Base-by-base conservation (phyloP, 1,139 yeast genomes). In the Barnettozyma hawaiiensis region DNA sequence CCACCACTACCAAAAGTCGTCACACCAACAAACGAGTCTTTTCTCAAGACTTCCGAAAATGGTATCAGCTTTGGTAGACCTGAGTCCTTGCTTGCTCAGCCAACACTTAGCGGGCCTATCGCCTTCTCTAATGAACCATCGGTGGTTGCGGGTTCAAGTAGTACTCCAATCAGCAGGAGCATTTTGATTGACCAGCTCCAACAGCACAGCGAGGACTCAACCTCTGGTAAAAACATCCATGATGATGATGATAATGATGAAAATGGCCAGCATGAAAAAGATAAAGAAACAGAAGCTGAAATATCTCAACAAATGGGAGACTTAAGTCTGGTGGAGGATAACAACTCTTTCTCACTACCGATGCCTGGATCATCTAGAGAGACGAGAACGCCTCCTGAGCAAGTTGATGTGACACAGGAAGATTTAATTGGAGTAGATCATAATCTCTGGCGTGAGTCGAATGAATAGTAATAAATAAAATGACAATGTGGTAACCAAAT, bases 261-360 rank as follows among this genome's bases (percentile, higher is more conserved):
- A 18, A 12, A 31, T 31, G n/a, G 4, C 7, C 19, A 31, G 21
- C 18, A 16, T 5, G 24, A 33, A 18, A 16, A 27, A 18, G 21
- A 27, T 14, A 15, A 19, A 10, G 35, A 16, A 16, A 18, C 19
- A 12, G 15, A 19, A 34, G 37, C 23, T 22, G 21, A n/a, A 32
- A 24, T 34, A 14, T 15, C 14, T 10, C 35, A 23, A 21, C 29
- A 37, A 10, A 31, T 36, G 8, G 38, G 35, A 7, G 35, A 43
- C 24, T 36, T 47, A 19, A 37, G 48, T 2, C 23, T 41, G 3
- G 58, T 51, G 38, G 63, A 61, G 32, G 58, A 53, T 42, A 62
- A 60, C 34, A 60, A 59, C 38, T 61, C 65, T 3, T 57, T 61
- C 40, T 59, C 63, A 3, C 35, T 58, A 27, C 63, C 64, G 5